phyloP scores from a whole-genome alignment of 345 rosid genomes.

The Physaria fendleri region DNA sequence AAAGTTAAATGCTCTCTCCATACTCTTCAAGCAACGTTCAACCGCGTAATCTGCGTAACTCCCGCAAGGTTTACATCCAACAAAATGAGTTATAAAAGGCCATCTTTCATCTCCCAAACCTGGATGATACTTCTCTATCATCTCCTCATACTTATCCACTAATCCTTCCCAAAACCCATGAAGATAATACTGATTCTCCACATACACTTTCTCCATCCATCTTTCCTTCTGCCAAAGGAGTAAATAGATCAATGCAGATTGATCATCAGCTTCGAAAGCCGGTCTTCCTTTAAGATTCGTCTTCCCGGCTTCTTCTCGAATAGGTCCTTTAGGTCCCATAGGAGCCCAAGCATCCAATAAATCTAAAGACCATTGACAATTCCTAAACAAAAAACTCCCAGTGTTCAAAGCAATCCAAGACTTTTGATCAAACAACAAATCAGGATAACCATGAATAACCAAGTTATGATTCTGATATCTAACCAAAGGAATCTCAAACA shows the following conservation, averaged over 20 bases:
- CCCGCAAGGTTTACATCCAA: constrained; percentile 96
- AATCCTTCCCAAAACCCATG: constrained; percentile 94
- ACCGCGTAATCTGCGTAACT: constrained; percentile 95
- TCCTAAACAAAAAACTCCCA: constrained; percentile 84
- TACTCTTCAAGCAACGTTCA: constrained; percentile 75
- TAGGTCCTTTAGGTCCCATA: constrained; percentile 80
- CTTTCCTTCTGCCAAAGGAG: constrained; percentile 66
- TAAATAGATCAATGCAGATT: constrained; percentile 85
- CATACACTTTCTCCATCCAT: constrained; percentile 84
- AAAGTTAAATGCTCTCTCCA: constrained; percentile 94
- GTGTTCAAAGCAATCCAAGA: constrained; percentile 95
- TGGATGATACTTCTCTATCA: constrained; percentile 90
- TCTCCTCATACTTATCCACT: constrained; percentile 90
- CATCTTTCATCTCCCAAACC: constrained; percentile 95
- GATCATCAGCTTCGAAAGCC: constrained; percentile 89
- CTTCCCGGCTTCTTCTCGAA: constrained; percentile 90
- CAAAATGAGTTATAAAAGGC: constrained; percentile 94
- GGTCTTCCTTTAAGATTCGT: constrained; percentile 80
- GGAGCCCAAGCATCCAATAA: constrained; percentile 96
- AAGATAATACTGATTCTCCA: constrained; percentile 88
- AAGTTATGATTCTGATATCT: constrained; percentile 62
- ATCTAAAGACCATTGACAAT: constrained; percentile 93
- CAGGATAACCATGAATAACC: constrained; percentile 92
- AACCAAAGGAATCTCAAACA: constrained; percentile 61
- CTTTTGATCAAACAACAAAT: constrained; percentile 76